phyloP scores from a whole-genome alignment of 2,329 filamentous ascomycete genomes.

The Fusarium tanahbumbuense region DNA sequence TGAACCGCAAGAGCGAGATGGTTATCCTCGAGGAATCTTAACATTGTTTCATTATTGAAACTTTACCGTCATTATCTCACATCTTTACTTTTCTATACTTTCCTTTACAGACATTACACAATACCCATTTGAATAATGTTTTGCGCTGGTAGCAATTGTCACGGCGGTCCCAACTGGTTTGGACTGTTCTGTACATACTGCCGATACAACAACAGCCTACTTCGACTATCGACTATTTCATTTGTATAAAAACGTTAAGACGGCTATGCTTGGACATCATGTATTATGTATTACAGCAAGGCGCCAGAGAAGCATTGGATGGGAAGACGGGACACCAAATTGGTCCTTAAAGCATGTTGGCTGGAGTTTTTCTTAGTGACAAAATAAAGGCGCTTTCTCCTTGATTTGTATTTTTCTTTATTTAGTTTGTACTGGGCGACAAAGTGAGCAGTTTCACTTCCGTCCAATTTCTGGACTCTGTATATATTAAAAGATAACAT shows the following conservation, averaged over 20 bases:
- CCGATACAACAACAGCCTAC: slow-evolving; percentile 21
- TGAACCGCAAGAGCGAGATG: slow-evolving; percentile 62
- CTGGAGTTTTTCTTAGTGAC: slow-evolving; percentile 34
- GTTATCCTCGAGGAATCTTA: slow-evolving; percentile 61
- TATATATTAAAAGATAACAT: slow-evolving; percentile 26
- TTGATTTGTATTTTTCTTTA: slow-evolving; percentile 2
- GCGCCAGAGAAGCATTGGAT: slow-evolving; percentile 37
- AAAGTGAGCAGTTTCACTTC: slow-evolving; percentile 27
- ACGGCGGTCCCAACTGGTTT: slow-evolving; percentile 35
- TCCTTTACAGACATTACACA: slow-evolving; percentile 4
- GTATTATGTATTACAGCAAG: slow-evolving; percentile 39
- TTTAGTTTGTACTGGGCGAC: slow-evolving; percentile 6
- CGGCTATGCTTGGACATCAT: slow-evolving; percentile 36
- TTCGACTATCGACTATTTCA: slow-evolving; percentile 11
- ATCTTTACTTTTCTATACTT: slow-evolving; percentile 1
- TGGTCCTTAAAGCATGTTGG: slow-evolving; percentile 27
- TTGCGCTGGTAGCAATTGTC: slow-evolving; percentile 33
- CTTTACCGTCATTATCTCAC: background rate
- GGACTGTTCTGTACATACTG: slow-evolving; percentile 17
- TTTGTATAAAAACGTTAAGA: slow-evolving; percentile 35
- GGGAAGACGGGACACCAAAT: slow-evolving; percentile 19
- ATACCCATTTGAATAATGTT: slow-evolving; percentile 23
- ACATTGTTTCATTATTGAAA: background rate
- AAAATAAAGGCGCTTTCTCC: slow-evolving; percentile 16
- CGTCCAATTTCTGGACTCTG: slow-evolving; percentile 17